A percentile compares a stretch with the other conserved stretches of the same genome.
Conservation (phyloP, 106 monocot species). For the Dactylorhiza incarnata region DNA sequence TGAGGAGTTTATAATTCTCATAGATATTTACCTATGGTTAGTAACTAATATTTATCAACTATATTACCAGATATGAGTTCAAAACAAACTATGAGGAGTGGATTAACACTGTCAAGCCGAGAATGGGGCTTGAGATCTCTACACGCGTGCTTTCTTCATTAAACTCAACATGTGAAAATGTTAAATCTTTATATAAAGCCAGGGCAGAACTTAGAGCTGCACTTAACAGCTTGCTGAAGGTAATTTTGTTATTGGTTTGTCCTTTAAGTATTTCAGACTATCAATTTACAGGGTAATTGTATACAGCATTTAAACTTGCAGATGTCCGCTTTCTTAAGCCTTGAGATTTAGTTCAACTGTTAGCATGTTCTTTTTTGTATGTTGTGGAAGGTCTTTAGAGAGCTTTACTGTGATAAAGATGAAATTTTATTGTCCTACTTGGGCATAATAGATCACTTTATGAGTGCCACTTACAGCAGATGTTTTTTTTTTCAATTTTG, state of each 20-base stretch:
- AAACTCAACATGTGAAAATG: constrained; percentile 51
- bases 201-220: constrained; percentile 76
- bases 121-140: constrained; percentile 53
- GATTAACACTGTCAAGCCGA: constrained; percentile 71
- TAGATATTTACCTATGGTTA: background rate
- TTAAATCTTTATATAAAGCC: constrained; percentile 74
- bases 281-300: too few species aligned
- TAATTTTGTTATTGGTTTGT: constrained; percentile 12
- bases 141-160: constrained; percentile 55
- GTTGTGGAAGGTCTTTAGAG: too few species aligned
- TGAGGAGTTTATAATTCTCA: background rate
- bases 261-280: too few species aligned
- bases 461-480: too few species aligned
- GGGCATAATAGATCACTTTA: too few species aligned
- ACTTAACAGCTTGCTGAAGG: constrained; percentile 76
- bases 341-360: too few species aligned
- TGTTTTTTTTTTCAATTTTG: too few species aligned
- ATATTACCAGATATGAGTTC: constrained; percentile 78
- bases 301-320: too few species aligned
- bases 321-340: too few species aligned
- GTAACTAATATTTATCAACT: constrained; percentile 10
- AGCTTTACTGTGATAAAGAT: too few species aligned
- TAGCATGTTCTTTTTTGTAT: too few species aligned
- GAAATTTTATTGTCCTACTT: too few species aligned
- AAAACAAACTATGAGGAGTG: constrained; percentile 83